Percentiles rank a stretch among this genome's conserved stretches.
These are phyloP conservation scores for Antarctomyces pellizariae DNA, from an alignment of 495 filamentous ascomycete species.

Conservation along the genomic window DNA sequence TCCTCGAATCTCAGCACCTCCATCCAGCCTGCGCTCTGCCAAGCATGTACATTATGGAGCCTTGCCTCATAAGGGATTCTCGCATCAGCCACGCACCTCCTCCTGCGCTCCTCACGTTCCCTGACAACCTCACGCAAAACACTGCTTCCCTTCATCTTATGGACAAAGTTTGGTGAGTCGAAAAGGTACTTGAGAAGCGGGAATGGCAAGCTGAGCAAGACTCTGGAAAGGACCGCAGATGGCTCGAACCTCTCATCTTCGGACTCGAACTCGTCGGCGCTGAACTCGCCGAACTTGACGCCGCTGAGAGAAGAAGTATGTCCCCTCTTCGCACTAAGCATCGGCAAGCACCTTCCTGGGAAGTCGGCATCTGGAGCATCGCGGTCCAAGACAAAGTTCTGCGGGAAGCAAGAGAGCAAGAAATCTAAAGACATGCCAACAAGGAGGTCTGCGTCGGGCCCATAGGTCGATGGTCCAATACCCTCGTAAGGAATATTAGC, in stretches of 20 bases:
- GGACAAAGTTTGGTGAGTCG: conserved; percentile 23
- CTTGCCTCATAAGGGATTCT: no score
- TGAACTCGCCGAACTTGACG: conserved; percentile 43
- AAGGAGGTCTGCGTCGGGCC: conserved; percentile 11
- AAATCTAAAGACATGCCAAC: conserved; percentile 18
- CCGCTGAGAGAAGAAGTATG: conserved; percentile 23
- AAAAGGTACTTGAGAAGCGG: conserved; percentile 30
- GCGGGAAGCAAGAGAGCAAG: conserved; percentile 22
- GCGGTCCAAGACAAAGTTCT: conserved; percentile 23
- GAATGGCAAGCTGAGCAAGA: conserved; percentile 41
- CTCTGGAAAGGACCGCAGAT: conserved; percentile 28
- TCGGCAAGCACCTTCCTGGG: conserved; percentile 18
- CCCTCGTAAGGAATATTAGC: no score
- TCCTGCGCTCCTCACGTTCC: conserved; percentile 28
- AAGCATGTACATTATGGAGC: no score
- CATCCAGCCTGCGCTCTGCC: no score
- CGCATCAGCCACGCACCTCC: no score
- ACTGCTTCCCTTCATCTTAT: conserved; percentile 17
- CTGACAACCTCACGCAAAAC: conserved; percentile 28
- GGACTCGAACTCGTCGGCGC: no score
- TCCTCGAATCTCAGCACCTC: no score
- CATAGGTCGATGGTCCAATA: conserved; percentile 7
- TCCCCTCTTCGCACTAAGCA: conserved; percentile 11
- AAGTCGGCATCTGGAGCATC: conserved; percentile 14
- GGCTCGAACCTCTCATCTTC: no score